A percentile compares a stretch with the other conserved stretches of the same genome.
These are phyloP conservation scores for Ganoderma lingzhi DNA, from an alignment of 1,284 basidiomycete species.

Conservation along the genomic window DNA sequence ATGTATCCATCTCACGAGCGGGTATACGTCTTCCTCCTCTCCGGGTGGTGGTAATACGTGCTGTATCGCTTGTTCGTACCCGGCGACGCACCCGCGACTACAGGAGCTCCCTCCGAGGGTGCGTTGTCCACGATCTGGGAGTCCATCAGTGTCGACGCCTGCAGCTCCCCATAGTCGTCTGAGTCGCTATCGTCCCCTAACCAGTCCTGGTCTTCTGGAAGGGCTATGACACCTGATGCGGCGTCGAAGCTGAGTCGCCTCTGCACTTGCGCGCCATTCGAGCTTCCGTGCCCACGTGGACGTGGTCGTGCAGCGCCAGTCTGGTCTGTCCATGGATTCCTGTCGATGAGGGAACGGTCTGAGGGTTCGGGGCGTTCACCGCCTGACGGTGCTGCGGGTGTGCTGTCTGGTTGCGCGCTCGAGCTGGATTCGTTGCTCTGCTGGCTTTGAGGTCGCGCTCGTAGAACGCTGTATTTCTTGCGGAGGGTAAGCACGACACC, in stretches of 20 bases:
- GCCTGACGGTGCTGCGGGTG: conserved; percentile 1
- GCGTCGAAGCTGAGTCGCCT: conserved; percentile 81
- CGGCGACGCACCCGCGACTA: conserved; percentile 27
- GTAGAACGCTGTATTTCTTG: conserved; percentile 61
- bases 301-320: conserved; percentile 31
- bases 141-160: conserved; percentile 26
- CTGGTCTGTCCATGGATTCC: conserved; percentile 67
- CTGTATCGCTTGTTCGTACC: conserved; percentile 54
- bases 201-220: conserved; percentile 83
- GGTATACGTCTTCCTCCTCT: conserved; percentile 52
- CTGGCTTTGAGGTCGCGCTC: conserved; percentile 37
- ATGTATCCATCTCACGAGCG: conserved; percentile 10
- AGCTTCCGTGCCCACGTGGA: conserved; percentile 31
- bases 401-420: conserved; percentile 7
- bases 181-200: conserved; percentile 54
- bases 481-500: conserved; percentile 35
- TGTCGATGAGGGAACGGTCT: conserved; percentile 28
- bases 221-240: conserved; percentile 83
- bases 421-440: conserved; percentile 24
- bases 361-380: conserved; percentile 30
- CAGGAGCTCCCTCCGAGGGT: conserved; percentile 26
- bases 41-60: conserved; percentile 81
- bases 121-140: conserved; percentile 22
- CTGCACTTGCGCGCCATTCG: conserved; percentile 41
- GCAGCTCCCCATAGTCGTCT: conserved; percentile 42